Percentiles rank a stretch among this genome's conserved stretches.
phyloP scores from a whole-genome alignment of 2,329 filamentous ascomycete genomes.

The Nannizzia gypsea region DNA sequence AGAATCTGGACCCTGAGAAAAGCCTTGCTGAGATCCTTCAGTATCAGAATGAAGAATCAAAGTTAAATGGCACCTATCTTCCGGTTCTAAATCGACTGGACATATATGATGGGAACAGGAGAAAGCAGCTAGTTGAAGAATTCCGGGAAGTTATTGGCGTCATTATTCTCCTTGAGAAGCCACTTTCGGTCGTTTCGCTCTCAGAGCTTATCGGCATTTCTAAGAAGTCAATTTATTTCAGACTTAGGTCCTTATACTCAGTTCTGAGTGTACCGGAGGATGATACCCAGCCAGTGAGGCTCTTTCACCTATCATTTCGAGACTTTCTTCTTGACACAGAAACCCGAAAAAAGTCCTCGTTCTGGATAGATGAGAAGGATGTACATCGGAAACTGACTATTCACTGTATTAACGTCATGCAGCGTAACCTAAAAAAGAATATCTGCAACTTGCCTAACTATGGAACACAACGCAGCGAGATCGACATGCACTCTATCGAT shows the following conservation, averaged over 20 bases:
- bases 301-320: conserved; percentile 19
- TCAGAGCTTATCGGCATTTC: conserved; percentile 9
- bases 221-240: too few species aligned
- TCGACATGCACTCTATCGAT: conserved; percentile 1
- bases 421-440: conserved; percentile 1
- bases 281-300: conserved; percentile 8
- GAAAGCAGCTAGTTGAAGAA: conserved; percentile 7
- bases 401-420: conserved; percentile 18
- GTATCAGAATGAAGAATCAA: too few species aligned
- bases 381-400: conserved; percentile 20
- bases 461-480: neutral
- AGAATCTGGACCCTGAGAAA: conserved; percentile 10
- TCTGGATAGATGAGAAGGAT: conserved; percentile 22
- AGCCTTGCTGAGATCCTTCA: too few species aligned
- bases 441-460: conserved; percentile 7
- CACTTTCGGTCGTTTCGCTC: conserved; percentile 12
- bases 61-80: conserved; percentile 16
- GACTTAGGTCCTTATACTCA: conserved; percentile 8
- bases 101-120: neutral
- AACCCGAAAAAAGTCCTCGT: conserved; percentile 1
- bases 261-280: conserved; percentile 10
- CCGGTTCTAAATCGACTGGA: conserved; percentile 12
- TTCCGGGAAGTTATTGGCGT: conserved; percentile 13
- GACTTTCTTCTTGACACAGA: conserved; percentile 19
- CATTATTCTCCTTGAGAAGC: conserved; percentile 12